These are phyloP conservation scores for Penicillium sclerotiorum DNA, from an alignment of 2,329 filamentous ascomycete species.

Conservation along the genomic window DNA sequence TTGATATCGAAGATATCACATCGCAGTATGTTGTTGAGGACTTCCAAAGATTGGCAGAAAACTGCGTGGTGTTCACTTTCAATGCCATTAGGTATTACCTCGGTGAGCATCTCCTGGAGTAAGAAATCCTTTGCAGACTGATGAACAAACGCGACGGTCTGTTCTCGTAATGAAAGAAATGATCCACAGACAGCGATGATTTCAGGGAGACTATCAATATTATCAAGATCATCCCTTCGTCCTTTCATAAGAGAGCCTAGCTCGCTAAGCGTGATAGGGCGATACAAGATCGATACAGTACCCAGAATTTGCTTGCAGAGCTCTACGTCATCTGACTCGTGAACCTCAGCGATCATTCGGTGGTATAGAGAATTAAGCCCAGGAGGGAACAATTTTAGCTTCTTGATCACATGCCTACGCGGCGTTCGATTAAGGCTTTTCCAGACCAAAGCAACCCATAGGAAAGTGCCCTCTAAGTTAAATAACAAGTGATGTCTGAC, in stretches of 20 bases:
- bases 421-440: not conserved
- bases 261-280: not conserved
- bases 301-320: not conserved
- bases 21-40: not conserved
- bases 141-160: not conserved
- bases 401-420: not conserved
- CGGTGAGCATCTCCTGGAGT: not conserved
- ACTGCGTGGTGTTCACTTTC: not conserved
- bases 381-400: not conserved
- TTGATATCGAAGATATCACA: not conserved
- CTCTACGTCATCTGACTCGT: not conserved
- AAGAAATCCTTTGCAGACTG: not conserved
- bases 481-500: not conserved
- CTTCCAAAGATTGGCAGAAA: not conserved
- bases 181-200: not conserved
- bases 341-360: not conserved
- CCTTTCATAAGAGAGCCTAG: not conserved
- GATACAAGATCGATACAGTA: not conserved
- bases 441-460: not conserved
- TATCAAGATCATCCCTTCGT: not conserved
- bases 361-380: not conserved
- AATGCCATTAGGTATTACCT: not conserved
- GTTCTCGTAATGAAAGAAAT: not conserved
- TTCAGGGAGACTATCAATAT: not conserved
- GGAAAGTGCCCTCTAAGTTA: too few species aligned